Base-by-base conservation (phyloP, 176 grass and related monocot genomes). In the Saccharum officinarum region DNA sequence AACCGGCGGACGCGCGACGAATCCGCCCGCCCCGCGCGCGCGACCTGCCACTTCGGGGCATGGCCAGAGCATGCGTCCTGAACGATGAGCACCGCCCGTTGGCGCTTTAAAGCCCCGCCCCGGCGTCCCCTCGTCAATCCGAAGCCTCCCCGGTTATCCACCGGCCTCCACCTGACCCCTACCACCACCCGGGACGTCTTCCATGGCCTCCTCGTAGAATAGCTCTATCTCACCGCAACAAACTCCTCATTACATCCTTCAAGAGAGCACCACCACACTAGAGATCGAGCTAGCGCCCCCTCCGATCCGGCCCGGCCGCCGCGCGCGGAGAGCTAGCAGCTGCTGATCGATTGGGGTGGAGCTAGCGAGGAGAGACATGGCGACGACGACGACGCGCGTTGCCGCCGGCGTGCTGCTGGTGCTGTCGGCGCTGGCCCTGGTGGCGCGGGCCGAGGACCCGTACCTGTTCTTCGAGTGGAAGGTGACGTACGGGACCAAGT, bases 401-500 rank as follows among this genome's bases (percentile, higher is more conserved):
- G 31, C 75, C 5, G 77, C n/a, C 22, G 80, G 54, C 33, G 67
- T 87, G 70, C 36, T 81, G 71, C 25, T 54, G 50, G 26, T 81
- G 59, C 75, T 83, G 44, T 31, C 28, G 73, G 77, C 80, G 42
- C 73, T 90, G 41, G 67, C 80, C 55, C 5, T 61, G 3, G 44
- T 63, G 45, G 90, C 20, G 17, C 31, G 28, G 2, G 93, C 82
- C 28, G 93, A 95, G 88, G 90, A 92, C 52, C 93, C 93, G 0
- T 95, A 92, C 87, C n/a, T 95, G 11, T 95, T 85, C 83, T 86
- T 90, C 52, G 88, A 92, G 63, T 95, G 93, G 93, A 87, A 95
- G 23, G 93, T 95, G 9, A 95, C 81, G n/a, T 95, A 95, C 77
- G 93, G 93, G 3, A 95, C 82, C 59, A 90, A 88, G 73, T 20